Conservation (phyloP, 495 filamentous ascomycete genomes). For the Aspergillus baeticus region DNA sequence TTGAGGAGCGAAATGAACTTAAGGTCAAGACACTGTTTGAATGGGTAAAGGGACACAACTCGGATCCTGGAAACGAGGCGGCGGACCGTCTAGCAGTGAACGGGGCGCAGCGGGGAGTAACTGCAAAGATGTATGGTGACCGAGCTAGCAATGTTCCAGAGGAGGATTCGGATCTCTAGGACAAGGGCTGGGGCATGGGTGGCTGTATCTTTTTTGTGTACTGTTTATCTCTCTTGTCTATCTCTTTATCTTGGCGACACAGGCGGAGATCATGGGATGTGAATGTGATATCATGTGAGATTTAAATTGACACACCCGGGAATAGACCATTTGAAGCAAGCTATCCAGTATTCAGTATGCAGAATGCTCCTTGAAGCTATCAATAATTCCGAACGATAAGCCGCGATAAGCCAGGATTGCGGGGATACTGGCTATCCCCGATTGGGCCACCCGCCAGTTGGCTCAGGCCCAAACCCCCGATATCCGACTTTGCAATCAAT, state of each 20-base stretch:
- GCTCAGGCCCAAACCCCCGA: background rate
- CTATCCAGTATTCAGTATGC: no score
- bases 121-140: constrained; percentile 25
- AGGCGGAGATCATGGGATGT: background rate
- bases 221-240: no score
- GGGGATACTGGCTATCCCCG: background rate
- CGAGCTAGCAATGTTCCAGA: constrained; percentile 19
- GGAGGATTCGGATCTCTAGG: no score
- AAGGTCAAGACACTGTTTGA: constrained; percentile 67
- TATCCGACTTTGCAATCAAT: background rate
- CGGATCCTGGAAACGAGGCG: constrained; percentile 68
- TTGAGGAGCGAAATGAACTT: constrained; percentile 64
- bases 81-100: constrained; percentile 79
- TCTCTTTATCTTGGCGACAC: background rate
- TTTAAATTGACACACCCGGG: no score
- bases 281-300: background rate
- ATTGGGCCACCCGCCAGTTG: background rate
- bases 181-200: no score
- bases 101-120: constrained; percentile 44
- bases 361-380: no score
- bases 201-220: no score
- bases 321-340: no score
- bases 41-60: constrained; percentile 84
- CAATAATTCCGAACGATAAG: no score
- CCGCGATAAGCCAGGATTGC: background rate